Base-by-base conservation (phyloP, 2,329 filamentous ascomycete genomes). In the Orbilia blumenaviensis region DNA sequence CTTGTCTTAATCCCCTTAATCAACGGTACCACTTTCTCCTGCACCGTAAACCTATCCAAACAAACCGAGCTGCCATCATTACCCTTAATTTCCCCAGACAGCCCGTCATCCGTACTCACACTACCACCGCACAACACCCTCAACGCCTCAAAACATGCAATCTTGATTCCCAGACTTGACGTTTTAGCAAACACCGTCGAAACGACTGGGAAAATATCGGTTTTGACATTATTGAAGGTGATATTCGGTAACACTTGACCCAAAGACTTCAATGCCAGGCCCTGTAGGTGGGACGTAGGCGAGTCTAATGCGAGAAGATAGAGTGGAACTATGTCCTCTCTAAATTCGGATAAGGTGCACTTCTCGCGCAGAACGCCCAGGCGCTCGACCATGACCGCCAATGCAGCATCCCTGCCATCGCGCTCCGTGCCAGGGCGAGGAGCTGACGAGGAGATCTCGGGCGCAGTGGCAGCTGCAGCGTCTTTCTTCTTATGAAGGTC, bases 191-290 rank as follows among this genome's bases (percentile, higher is more conserved):
- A 99, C 0, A 97, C 95, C 7, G 87, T 85, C 0, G 94, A 92
- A 78, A 99, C 92, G 0, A 96, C 90, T 0, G 95, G 95, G 82
- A 99, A 99, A 0, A 99, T 87, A 78, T 98, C 94, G 80, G 96
- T 95, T 83, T 98, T 99, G 80, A 97, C 94, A 0, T 94, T 98
- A 79, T 91, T 96, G 79, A 97, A 98, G 83, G 99, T 95, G 6
- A 99, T 88, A 1, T 95, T 89, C 0, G 93, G 92, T 3, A 98
- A 84, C n/a, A 97, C 88, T 0, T 89, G 86, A 1, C 93, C 90
- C 3, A 99, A 84, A 27, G 90, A 92, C 58, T 91, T 88, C 12
- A 99, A 85, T 1, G 93, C 90, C 2, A 92, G 91, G 83, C 98
- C 95, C 0, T 97, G 91, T 14, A 99, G 86, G 0, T 91, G 91